These are phyloP conservation scores for Fusarium keratoplasticum DNA, from an alignment of 2,329 filamentous ascomycete genomes.

Conservation along the genomic window DNA sequence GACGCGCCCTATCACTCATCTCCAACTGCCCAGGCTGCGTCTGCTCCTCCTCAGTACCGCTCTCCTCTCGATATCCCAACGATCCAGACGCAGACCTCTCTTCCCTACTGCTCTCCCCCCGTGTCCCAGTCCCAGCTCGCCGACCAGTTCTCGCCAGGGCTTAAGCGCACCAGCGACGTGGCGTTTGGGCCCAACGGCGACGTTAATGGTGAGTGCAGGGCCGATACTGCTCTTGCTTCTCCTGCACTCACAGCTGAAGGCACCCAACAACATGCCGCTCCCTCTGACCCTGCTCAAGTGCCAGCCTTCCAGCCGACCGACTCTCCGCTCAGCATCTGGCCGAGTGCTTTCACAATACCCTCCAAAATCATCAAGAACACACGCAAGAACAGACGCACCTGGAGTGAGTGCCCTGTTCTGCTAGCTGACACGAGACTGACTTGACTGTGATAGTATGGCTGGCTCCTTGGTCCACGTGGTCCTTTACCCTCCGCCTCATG, in stretches of 20 bases:
- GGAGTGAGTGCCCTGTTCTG: constrained; percentile 47
- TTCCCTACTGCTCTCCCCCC: constrained; percentile 21
- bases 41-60: constrained; percentile 30
- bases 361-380: constrained; percentile 46
- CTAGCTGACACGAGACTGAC: neutral
- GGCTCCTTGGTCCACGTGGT: constrained; percentile 50
- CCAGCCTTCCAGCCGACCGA: constrained; percentile 10
- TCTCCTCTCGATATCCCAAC: constrained; percentile 22
- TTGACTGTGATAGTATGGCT: constrained; percentile 40
- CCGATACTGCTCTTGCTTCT: constrained; percentile 24
- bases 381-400: constrained; percentile 47
- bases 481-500: constrained; percentile 48
- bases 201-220: constrained; percentile 26
- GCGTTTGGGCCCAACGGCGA: constrained; percentile 24
- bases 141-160: neutral
- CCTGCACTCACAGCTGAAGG: constrained; percentile 31
- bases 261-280: constrained; percentile 9
- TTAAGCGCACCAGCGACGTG: constrained; percentile 25
- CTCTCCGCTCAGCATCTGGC: constrained; percentile 43
- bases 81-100: constrained; percentile 7
- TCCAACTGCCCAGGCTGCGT: constrained; percentile 3
- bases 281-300: constrained; percentile 18
- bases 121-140: constrained; percentile 11
- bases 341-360: constrained; percentile 45
- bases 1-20: constrained; percentile 21